Evolutionary conservation across 495 filamentous ascomycete genomes (phyloP).

Genomic region (Aspergillus panamensis): DNA sequence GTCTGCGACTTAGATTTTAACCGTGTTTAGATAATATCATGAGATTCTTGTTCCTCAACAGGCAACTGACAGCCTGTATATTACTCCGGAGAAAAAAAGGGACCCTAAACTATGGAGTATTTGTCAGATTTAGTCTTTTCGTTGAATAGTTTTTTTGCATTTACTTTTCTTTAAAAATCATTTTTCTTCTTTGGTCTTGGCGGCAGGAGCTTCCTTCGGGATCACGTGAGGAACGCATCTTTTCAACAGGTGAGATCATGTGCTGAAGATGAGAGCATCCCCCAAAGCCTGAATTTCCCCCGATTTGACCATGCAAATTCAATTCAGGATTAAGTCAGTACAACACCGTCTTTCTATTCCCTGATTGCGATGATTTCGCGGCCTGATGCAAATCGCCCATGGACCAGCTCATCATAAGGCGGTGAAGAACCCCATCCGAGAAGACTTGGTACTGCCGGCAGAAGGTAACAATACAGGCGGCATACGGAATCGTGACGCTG

Average conservation of each 20-base stretch:
- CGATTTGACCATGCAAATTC: too few relatives aligned
- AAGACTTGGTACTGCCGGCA: slow-evolving; percentile 22
- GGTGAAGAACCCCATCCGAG: slow-evolving; percentile 27
- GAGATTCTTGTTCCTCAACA: too few relatives aligned
- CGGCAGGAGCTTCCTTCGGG: slow-evolving; percentile 21
- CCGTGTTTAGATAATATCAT: slow-evolving; percentile 27
- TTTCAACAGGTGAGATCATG: neutral
- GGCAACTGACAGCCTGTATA: too few relatives aligned
- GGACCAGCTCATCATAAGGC: slow-evolving; percentile 18
- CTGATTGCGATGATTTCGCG: too few relatives aligned
- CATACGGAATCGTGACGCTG: slow-evolving; percentile 27
- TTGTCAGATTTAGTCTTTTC: neutral
- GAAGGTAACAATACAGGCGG: slow-evolving; percentile 21
- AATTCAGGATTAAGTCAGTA: too few relatives aligned
- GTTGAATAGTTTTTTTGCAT: too few relatives aligned
- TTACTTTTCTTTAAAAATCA: slow-evolving; percentile 19
- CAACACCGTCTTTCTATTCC: too few relatives aligned
- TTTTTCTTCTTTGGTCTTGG: slow-evolving; percentile 31
- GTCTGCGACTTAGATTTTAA: slow-evolving; percentile 43
- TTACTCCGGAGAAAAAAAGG: too few relatives aligned
- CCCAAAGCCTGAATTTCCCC: neutral
- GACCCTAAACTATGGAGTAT: neutral
- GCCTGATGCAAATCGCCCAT: too few relatives aligned
- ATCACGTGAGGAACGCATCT: slow-evolving; percentile 23
- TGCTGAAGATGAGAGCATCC: neutral